Base-by-base conservation (phyloP, 768 basidiomycete species). In the Tylopilus balloui region DNA sequence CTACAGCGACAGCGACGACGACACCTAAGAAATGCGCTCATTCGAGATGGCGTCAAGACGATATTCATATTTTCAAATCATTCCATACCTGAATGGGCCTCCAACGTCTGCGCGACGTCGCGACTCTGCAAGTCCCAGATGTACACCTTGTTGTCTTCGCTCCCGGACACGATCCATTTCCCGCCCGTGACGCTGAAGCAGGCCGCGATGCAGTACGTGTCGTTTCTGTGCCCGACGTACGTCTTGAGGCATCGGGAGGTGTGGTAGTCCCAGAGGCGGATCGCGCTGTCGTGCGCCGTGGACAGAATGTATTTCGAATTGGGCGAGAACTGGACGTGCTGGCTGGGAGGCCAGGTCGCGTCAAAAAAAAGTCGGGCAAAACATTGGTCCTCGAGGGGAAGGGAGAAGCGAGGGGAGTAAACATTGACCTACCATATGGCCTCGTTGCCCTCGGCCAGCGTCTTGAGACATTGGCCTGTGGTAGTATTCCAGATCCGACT, bases 401-500 rank as follows among this genome's bases (percentile, higher is more conserved):
- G n/a, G n/a, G n/a, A n/a, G n/a, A n/a, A n/a, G n/a, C 27, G 29
- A 14, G n/a, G 19, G 14, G 19, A 20, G 15, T 10, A 28, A 42
- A 47, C 9, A 10, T 9, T 35, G 37, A 14, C 61, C 14, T 56
- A 91, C 87, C 82, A 93, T 55, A 92, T 78, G 2, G 92, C 88
- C 38, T 88, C 82, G 43, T 87, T 83, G 15, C 89, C 90, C 69
- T 96, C 92, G 10, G 91, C 88, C 21, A 99, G 78, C 0, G 95
- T 98, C 69, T 96, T 97, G 24, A 99, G 78, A 68, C 95, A 99
- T 61, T 97, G 93, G 0, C 93, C 94, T 17, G 88, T 85, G 17
- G 81, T 78, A 0, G 89, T 86, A 55, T 92, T 91, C 95, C 95
- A 99, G 66, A 99, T 87, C 24, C 95, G 94, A 60, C 95, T 98